phyloP scores from a whole-genome alignment of 2,329 filamentous ascomycete genomes.

The Herpomyces periplanetae region DNA sequence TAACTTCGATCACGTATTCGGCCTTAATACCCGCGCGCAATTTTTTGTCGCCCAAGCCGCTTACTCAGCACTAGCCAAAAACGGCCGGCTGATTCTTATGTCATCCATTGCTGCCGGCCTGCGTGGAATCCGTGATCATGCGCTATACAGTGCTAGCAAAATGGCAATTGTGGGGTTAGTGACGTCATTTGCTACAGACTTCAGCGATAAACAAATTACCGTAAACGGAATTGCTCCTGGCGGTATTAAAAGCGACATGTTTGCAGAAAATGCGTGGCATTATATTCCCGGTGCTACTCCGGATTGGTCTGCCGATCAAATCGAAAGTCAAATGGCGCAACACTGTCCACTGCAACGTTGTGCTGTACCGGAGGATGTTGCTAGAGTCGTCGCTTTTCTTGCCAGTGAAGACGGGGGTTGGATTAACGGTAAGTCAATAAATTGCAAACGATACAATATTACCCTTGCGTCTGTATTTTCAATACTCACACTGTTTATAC shows the following conservation, averaged over 20 bases:
- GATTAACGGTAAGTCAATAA: conserved; percentile 8
- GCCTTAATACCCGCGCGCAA: conserved; percentile 24
- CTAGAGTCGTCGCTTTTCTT: conserved; percentile 8
- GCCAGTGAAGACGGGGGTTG: conserved; percentile 8
- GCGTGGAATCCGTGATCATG: conserved; percentile 26
- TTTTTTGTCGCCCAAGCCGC: conserved; percentile 42
- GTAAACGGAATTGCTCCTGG: conserved; percentile 32
- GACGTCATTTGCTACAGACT: conserved; percentile 28
- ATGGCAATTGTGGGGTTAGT: conserved; percentile 31
- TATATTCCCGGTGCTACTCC: conserved; percentile 12
- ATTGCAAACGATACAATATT: too few species aligned
- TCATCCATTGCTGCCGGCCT: conserved; percentile 25
- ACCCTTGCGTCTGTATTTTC: too few species aligned
- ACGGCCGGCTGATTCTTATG: conserved; percentile 35
- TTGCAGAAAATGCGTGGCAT: conserved; percentile 18
- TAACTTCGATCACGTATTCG: conserved; percentile 29
- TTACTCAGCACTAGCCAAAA: conserved; percentile 24
- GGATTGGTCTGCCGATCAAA: conserved; percentile 12
- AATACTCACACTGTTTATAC: too few species aligned
- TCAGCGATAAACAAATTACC: conserved; percentile 23
- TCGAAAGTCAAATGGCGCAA: conserved; percentile 12
- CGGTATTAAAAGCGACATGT: conserved; percentile 40
- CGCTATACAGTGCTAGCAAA: conserved; percentile 28
- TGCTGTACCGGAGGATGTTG: conserved; percentile 11
- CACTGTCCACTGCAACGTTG: conserved; percentile 12